Evolutionary conservation across 768 basidiomycete species (phyloP), one percentile per base, ranked within the genome.

Genomic region (Hygrophoropsis aurantiaca): DNA sequence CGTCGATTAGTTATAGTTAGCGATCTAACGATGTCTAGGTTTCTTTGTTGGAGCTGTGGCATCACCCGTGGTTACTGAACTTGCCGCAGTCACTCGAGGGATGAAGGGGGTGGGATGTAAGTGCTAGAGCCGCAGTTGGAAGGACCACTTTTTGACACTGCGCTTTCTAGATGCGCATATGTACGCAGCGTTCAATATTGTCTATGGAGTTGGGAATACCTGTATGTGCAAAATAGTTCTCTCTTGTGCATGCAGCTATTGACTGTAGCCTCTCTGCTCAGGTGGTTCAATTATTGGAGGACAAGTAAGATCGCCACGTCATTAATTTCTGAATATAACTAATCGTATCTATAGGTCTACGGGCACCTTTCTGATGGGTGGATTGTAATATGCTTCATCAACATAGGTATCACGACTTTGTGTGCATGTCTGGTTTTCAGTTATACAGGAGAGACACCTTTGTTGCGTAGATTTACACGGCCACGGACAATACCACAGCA

Each of bases 101-200:
- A 55, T 68, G 11, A 57, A 57, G 2, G 71, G 70, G 5, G 57
- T 74, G n/a, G 72, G 72, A 18, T 74, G 70, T 69, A 47, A 25
- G 67, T 46, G 21, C 20, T 16, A 11, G 25, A 5, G 23, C 16
- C 20, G 15, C n/a, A 20, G 26, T 47, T 11, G 13, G 33, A 6
- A 26, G 9, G 16, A 27, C 21, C 7, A n/a, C n/a, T n/a, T n/a
- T 5, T 20, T 26, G 42, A 44, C 44, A 11, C 20, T 10, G 13
- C 3, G 35, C 40, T 35, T 2, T 25, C 15, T 45, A 72, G 70
- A 71, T 49, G 70, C 67, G 2, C 70, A 72, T 47, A 57, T 68
- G 7, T 74, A 69, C 47, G 72, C 69, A 8, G 69, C 66, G 2
- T 73, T 73, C 54, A 74, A 74, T 47, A 47, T 74, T 7, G 62